A percentile compares a stretch with the other conserved stretches of the same genome.
These are phyloP conservation scores for Tetrahymena elliotti DNA, from an alignment of 73 alveolate species.

Conservation along the genomic window DNA sequence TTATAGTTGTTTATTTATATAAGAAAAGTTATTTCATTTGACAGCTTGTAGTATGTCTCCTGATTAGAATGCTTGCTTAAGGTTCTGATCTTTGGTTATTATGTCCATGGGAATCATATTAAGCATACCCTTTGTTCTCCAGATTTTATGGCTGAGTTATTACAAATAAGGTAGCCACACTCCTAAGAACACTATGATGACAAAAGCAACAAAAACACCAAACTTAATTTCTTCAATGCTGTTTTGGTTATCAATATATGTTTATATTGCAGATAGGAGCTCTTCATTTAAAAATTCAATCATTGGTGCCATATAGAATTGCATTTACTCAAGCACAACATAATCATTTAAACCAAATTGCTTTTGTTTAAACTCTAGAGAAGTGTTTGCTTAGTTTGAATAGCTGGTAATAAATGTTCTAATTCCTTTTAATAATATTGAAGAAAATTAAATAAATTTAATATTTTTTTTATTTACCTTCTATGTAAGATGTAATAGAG, in stretches of 20 bases:
- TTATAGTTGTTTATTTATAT: background rate
- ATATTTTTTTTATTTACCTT: background rate
- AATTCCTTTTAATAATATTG: background rate
- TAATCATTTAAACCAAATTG: background rate
- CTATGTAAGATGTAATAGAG: background rate
- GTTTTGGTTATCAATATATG: background rate
- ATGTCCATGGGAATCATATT: constrained; percentile 38
- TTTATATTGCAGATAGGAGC: background rate
- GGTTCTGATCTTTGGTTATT: constrained; percentile 6
- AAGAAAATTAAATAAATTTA: too few species aligned
- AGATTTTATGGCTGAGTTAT: background rate
- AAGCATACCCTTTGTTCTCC: constrained; percentile 42
- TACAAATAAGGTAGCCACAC: constrained; percentile 28
- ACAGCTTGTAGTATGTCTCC: constrained; percentile 32
- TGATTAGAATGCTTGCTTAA: constrained; percentile 23
- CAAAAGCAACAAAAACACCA: background rate
- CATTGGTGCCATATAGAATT: background rate
- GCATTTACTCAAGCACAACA: background rate
- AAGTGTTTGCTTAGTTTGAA: background rate
- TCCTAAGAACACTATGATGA: background rate
- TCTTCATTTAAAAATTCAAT: background rate
- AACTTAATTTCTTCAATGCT: background rate
- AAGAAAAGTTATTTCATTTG: background rate
- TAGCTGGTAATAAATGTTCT: background rate
- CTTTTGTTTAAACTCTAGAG: background rate